Conservation (phyloP, 2,329 filamentous ascomycete genomes). For the Meredithiella fracta region DNA sequence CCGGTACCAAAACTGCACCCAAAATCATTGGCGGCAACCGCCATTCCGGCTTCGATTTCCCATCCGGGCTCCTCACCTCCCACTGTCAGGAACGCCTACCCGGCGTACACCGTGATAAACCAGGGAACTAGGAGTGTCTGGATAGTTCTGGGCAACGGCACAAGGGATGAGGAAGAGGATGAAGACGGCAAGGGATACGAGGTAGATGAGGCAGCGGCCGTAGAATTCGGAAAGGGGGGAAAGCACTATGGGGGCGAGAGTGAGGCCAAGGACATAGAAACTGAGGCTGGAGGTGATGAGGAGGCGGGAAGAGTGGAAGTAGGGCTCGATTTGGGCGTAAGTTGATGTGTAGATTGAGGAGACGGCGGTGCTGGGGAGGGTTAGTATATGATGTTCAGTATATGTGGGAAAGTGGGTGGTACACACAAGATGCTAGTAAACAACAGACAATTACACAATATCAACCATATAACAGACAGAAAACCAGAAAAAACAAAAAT, state of each 20-base stretch:
- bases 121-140: conserved; percentile 60
- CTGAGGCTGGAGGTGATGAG: conserved; percentile 69
- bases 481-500: neutral
- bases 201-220: conserved; percentile 66
- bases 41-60: conserved; percentile 62
- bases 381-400: conserved; percentile 5
- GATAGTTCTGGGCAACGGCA: conserved; percentile 68
- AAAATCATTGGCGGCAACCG: conserved; percentile 59
- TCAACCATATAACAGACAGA: too few relatives aligned
- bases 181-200: conserved; percentile 57
- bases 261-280: conserved; percentile 62
- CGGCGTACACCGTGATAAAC: conserved; percentile 61
- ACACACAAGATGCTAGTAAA: conserved; percentile 71
- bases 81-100: conserved; percentile 45
- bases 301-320: conserved; percentile 55
- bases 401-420: neutral
- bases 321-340: conserved; percentile 57
- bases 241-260: conserved; percentile 45
- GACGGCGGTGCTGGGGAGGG: conserved; percentile 49
- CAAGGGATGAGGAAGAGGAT: conserved; percentile 67
- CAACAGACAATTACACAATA: conserved; percentile 37
- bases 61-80: neutral
- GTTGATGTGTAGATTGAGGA: conserved; percentile 82
- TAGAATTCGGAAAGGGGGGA: conserved; percentile 61
- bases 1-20: conserved; percentile 62